These are phyloP conservation scores for Coemansia sp. DNA, from an alignment of 192 early-diverging fungal species.

Conservation along the genomic window DNA sequence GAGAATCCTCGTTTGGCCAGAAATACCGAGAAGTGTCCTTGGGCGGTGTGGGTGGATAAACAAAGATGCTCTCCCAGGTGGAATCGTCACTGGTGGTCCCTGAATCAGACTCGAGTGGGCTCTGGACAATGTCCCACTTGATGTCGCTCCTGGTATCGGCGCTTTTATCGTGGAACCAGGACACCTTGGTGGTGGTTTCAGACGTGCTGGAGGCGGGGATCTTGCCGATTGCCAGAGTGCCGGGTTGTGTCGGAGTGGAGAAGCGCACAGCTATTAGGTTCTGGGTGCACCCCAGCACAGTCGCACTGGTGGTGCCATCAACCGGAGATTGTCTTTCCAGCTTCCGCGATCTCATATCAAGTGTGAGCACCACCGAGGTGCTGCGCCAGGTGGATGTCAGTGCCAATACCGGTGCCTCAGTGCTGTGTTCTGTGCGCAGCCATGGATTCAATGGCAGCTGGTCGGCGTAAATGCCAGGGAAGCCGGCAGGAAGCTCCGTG, in stretches of 20 bases:
- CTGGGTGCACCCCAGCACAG: slow-evolving; percentile 43
- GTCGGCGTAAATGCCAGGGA: slow-evolving; percentile 68
- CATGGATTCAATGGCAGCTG: slow-evolving; percentile 47
- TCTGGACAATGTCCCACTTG: slow-evolving; percentile 13
- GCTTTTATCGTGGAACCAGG: slow-evolving; percentile 11
- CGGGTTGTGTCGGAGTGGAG: slow-evolving; percentile 57
- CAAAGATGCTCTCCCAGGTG: slow-evolving; percentile 27
- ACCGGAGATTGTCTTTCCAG: slow-evolving; percentile 55
- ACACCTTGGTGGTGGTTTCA: background rate
- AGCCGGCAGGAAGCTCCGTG: slow-evolving; percentile 43
- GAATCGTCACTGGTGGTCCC: background rate
- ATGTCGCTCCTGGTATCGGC: background rate
- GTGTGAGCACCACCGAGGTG: slow-evolving; percentile 30
- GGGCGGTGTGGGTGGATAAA: slow-evolving; percentile 16
- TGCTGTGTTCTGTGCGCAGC: slow-evolving; percentile 5
- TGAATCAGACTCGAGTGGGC: too few relatives aligned
- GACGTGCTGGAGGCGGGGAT: background rate
- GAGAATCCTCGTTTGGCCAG: slow-evolving; percentile 11
- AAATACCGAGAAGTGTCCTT: slow-evolving; percentile 19
- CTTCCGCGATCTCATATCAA: slow-evolving; percentile 47
- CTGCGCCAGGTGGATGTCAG: slow-evolving; percentile 45
- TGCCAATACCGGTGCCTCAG: slow-evolving; percentile 15
- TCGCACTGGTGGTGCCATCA: slow-evolving; percentile 44
- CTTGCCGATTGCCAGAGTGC: slow-evolving; percentile 33
- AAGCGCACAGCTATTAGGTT: slow-evolving; percentile 45